Percentiles rank a stretch among this genome's conserved stretches.
Conservation (phyloP, 2,329 filamentous ascomycete species). For the Alternaria sp. region DNA sequence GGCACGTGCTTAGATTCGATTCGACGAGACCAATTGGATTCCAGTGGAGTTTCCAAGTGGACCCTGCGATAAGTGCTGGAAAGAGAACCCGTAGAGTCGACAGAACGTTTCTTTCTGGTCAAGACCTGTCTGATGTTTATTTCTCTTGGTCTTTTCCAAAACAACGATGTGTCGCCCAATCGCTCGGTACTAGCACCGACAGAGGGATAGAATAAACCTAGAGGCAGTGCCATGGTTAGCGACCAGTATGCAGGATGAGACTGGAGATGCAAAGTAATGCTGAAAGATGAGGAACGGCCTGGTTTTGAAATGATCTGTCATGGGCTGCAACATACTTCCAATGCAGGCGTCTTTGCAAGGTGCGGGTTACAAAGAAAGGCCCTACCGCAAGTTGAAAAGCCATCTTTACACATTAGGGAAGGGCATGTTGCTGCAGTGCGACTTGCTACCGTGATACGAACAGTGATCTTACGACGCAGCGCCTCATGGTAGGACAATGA, state of each 20-base stretch:
- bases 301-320: conserved; percentile 44
- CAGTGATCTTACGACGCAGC: conserved; percentile 40
- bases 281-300: conserved; percentile 35
- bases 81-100: conserved; percentile 42
- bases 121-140: conserved; percentile 40
- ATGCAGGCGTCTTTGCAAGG: conserved; percentile 44
- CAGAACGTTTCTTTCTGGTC: conserved; percentile 38
- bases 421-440: conserved; percentile 45
- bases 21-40: conserved; percentile 30
- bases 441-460: conserved; percentile 43
- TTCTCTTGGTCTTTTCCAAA: conserved; percentile 46
- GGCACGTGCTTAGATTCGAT: conserved; percentile 54
- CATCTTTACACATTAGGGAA: conserved; percentile 42
- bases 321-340: conserved; percentile 39
- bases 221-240: conserved; percentile 51
- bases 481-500: conserved; percentile 32
- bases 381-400: conserved; percentile 33
- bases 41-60: conserved; percentile 30
- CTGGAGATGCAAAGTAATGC: conserved; percentile 30
- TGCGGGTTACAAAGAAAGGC: conserved; percentile 38
- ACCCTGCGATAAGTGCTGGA: conserved; percentile 32
- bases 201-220: conserved; percentile 51
- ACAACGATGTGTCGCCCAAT: conserved; percentile 38
- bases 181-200: conserved; percentile 47
- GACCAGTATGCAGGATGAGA: conserved; percentile 26